Base-by-base conservation (phyloP, 2,329 filamentous ascomycete species). In the Tolypocladium album region DNA sequence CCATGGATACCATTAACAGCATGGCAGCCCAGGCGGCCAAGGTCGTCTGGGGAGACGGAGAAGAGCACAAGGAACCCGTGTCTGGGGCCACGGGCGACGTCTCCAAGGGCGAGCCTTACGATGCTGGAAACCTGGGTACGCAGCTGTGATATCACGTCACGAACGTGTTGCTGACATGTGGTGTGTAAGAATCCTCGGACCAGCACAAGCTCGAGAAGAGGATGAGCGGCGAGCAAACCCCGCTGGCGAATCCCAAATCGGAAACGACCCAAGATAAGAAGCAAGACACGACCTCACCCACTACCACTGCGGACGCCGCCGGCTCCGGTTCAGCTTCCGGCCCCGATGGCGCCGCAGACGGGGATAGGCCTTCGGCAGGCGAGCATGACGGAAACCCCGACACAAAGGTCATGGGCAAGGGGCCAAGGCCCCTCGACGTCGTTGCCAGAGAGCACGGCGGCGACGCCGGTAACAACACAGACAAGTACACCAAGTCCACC, bases 61-160 rank as follows among this genome's bases (percentile, higher is more conserved):
- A 73, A 36, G 60, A 70, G 31, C 67, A 71, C 55, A 70, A 75
- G 55, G 90, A 95, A 75, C 90, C 90, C 22, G 72, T 92, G 53
- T 88, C 88, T 24, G 90, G 90, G 27, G 76, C 84, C 58, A 76
- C 80, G 60, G 90, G 90, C 45, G 77, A 87, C 69, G 88, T 88
- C 5, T 80, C 81, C 31, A 79, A 79, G 52, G 84, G 82, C 15
- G 87, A 93, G 71, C 90, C 90, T 0, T 95, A 86, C 67, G 90
- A 94, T 69, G 84, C 85, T 61, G 90, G 90, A 56, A 94, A 94
- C 71, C 75, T 83, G n/a, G 80, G 84, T 77, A 81, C 50, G 69
- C 31, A 12, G 27, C 50, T 20, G 27, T 9, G n/a, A 31, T 31
- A 5, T 31, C 27, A 31, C 27, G 27, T 31, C 27, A 31, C 5